Evolutionary conservation across 352 stramenopile species (phyloP).

Genomic region (Globisporangium spiculum): DNA sequence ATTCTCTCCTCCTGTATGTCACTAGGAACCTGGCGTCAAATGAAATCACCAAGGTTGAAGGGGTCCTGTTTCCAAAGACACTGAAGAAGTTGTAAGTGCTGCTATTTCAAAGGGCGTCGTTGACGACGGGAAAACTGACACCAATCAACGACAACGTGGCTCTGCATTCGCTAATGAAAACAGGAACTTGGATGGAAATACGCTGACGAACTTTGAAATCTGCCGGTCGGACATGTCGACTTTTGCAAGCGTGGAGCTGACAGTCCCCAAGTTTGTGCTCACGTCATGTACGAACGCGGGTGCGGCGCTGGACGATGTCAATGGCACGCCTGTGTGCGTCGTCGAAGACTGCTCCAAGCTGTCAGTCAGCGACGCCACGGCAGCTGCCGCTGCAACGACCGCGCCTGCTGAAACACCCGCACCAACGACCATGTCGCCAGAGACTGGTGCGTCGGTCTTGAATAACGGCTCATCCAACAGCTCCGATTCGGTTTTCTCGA

Average conservation of each 20-base stretch:
- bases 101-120: not conserved
- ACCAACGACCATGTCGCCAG: not conserved
- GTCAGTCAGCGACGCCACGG: no score
- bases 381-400: not conserved
- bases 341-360: slow-evolving; percentile 9
- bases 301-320: not conserved
- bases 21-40: slow-evolving; percentile 61
- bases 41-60: slow-evolving; percentile 41
- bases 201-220: slow-evolving; percentile 45
- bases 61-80: slow-evolving; percentile 49
- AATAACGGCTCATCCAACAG: slow-evolving; percentile 10
- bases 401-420: not conserved
- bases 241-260: slow-evolving; percentile 27
- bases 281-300: slow-evolving; percentile 10
- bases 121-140: not conserved
- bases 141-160: not conserved
- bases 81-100: slow-evolving; percentile 34
- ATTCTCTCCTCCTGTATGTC: not conserved
- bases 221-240: slow-evolving; percentile 41
- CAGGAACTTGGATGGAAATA: slow-evolving; percentile 38
- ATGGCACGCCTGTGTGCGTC: slow-evolving; percentile 14
- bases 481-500: slow-evolving; percentile 29
- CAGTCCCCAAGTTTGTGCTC: slow-evolving; percentile 20
- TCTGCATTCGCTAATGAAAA: not conserved
- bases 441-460: not conserved